Base-by-base conservation (phyloP, 257 asterid genomes). In the Nicotiana otophora region DNA sequence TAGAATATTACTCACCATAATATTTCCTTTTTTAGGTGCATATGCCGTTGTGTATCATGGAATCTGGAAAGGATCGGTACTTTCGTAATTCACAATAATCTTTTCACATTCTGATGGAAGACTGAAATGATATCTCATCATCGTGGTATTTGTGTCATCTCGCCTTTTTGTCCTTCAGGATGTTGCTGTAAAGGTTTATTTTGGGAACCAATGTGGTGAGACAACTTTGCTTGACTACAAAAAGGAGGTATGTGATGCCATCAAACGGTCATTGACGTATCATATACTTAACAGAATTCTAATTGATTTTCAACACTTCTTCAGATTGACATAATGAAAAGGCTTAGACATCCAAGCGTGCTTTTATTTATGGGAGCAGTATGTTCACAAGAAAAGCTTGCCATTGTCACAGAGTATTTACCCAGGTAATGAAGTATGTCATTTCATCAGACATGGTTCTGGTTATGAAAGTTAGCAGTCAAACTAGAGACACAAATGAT, bases 351-450 rank as follows among this genome's bases (percentile, higher is more conserved):
- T 88, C 98, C 97, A 33, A 93, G 91, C 83, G 94, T 93, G 74
- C 84, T 93, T 78, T 84, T 93, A 84, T 93, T 91, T 83, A 92
- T 92, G 98, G 98, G 97, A 78, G 98, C 93, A 28, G 91, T 90
- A 4, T 84, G 84, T 80, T 85, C 94, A 28, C 86, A 87, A 11
- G 94, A 91, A 87, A 93, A 88, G 87, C 90, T 91, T 16, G 97
- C 94, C 82, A 83, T 93, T 54, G 92, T 92, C 77, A 93, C 96
- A 0, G 98, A 93, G 81, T 88, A 83, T 87, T 34, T 92, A 84
- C 88, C 88, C 82, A 93, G 96, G 96, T 92, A 84, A 80, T 55
- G 10, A 16, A 55, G 78, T 81, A 51, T 33, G 28, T 26, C n/a
- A 72, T 11, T 65, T 63, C 26, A 77, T 62, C 14, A 31, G 15